These are phyloP conservation scores for Lithohypha guttulata DNA, from an alignment of 2,329 filamentous ascomycete species.

Conservation along the genomic window DNA sequence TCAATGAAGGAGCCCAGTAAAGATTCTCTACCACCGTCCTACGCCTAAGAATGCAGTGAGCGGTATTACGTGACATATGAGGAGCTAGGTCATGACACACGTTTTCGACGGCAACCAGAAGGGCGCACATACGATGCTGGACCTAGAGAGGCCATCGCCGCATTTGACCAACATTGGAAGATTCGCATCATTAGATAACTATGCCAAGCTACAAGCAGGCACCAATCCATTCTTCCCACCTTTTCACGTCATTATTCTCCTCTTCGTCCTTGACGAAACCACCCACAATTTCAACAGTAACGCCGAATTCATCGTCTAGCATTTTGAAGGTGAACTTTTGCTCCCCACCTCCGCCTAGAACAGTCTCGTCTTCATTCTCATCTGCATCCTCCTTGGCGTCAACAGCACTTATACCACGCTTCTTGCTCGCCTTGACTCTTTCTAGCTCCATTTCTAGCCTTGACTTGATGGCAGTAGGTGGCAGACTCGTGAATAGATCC, in stretches of 20 bases:
- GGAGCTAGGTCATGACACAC: too few relatives aligned
- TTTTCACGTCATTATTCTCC: constrained; percentile 59
- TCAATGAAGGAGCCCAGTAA: too few relatives aligned
- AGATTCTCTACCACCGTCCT: too few relatives aligned
- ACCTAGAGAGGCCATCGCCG: too few relatives aligned
- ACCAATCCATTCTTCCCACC: constrained; percentile 88
- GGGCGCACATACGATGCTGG: too few relatives aligned
- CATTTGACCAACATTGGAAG: too few relatives aligned
- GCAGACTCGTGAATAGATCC: constrained; percentile 87
- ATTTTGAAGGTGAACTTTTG: constrained; percentile 68
- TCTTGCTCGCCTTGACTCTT: constrained; percentile 62
- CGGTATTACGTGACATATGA: too few relatives aligned
- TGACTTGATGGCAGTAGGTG: constrained; percentile 61
- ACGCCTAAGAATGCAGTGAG: too few relatives aligned
- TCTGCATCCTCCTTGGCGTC: constrained; percentile 27
- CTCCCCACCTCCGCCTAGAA: constrained; percentile 72
- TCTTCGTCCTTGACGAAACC: constrained; percentile 53
- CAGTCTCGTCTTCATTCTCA: constrained; percentile 61
- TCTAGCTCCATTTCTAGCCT: constrained; percentile 72
- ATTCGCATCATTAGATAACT: too few relatives aligned
- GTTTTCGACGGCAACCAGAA: too few relatives aligned
- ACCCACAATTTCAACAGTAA: constrained; percentile 64
- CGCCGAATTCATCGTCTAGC: constrained; percentile 66
- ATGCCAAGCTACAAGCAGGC: constrained; percentile 49
- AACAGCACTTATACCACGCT: constrained; percentile 54